These are phyloP conservation scores for Nitzschia palea DNA, from an alignment of 108 stramenopile species.

Conservation along the genomic window DNA sequence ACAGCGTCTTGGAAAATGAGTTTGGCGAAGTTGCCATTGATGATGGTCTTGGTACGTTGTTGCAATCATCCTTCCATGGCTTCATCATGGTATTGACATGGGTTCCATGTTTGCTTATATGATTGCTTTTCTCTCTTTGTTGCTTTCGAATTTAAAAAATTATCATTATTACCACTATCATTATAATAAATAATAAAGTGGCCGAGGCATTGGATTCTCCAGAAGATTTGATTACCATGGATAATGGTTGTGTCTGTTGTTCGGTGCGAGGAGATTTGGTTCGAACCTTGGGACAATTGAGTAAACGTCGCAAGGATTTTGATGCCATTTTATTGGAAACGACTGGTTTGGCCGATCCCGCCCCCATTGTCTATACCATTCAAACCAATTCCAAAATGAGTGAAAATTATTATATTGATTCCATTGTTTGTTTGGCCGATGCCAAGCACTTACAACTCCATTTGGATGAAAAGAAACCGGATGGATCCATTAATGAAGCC, in stretches of 20 bases:
- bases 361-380: conserved; percentile 96
- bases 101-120: too few relatives aligned
- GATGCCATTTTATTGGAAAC: conserved; percentile 95
- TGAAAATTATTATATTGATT: conserved; percentile 85
- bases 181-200: conserved; percentile 47
- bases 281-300: conserved; percentile 87
- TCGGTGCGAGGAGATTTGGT: conserved; percentile 97
- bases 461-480: conserved; percentile 92
- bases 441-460: conserved; percentile 88
- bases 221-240: conserved; percentile 98
- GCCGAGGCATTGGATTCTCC: conserved; percentile 89
- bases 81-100: too few relatives aligned
- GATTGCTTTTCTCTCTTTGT: too few relatives aligned
- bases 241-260: conserved; percentile 99
- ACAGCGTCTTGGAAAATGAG: conserved; percentile 99
- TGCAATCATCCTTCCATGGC: too few relatives aligned
- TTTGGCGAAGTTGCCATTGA: conserved; percentile 97
- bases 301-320: conserved; percentile 88
- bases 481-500: conserved; percentile 88
- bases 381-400: conserved; percentile 90
- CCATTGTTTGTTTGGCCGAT: conserved; percentile 90
- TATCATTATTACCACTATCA: not conserved
- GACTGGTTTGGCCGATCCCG: conserved; percentile 93
- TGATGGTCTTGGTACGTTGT: conserved; percentile 84
- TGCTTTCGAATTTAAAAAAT: not conserved